Evolutionary conservation across 148 eudicot genomes (phyloP), one percentile per base, ranked within the genome.

Genomic region (Vaccinium myrtillus): DNA sequence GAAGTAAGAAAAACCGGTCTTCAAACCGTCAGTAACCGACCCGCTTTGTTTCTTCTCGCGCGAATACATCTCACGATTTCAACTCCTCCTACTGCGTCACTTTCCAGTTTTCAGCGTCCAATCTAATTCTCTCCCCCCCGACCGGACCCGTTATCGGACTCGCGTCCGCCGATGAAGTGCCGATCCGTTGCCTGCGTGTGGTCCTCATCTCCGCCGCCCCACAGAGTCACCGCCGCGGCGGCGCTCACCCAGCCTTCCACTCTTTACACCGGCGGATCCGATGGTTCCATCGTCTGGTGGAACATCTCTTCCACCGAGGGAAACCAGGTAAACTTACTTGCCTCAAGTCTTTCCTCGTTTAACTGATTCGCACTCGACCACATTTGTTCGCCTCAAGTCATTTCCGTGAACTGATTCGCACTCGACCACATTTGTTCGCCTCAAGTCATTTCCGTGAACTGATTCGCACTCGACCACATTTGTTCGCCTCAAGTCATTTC

Each of bases 271-370:
- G 99, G 95, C 91, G 98, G 95, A 76, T 87, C 94, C 75, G 98
- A 97, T 89, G 99, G 99, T 93, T 92, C 98, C 91, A 87, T 97
- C 89, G 86, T 93, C 91, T 95, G 95, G 95, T 97, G 99, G 99
- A 92, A 90, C 84, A 80, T 94, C 78, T 84, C 89, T 79, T 65
- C 85, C 81, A 80, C 92, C 54, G 80, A 32, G 49, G 82, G 80
- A 76, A 80, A 85, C 16, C 84, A 86, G 84, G 89, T 88, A 10
- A 81, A 82, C 54, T 48, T 84, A 5, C 30, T 49, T 56, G 58
- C 84, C 78, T 48, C 79, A 69, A 80, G 78, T 87, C 77, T 6
- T 79, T 78, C 43, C 36, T 85, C 23, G 48, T 79, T 7, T 19
- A 43, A 43, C 23, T 16, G 7, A 79, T 79, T 39, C 61, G 63